Base-by-base conservation (phyloP, 148 eudicot genomes). In the Fagopyrum tataricum region DNA sequence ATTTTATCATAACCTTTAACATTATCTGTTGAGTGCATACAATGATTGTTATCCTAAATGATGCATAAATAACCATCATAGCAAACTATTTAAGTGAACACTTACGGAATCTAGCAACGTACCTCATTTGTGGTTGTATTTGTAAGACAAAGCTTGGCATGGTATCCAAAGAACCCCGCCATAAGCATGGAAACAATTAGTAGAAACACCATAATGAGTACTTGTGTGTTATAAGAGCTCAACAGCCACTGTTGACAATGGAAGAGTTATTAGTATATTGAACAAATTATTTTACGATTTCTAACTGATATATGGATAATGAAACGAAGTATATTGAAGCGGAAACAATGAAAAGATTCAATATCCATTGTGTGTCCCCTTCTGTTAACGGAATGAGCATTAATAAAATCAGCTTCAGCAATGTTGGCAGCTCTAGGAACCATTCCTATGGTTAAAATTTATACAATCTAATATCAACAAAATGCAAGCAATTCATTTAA, bases 111-210 rank as follows among this genome's bases (percentile, higher is more conserved):
- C 18, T 43, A 64, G 69, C 37, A 37, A 37, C 53, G 59, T 39
- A 95, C 98, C 97, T 95, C 97, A 81, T 91, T 95, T 37, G 98
- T 95, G 44, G 98, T 95, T 64, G 88, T 90, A 78, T 91, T 95
- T 39, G 89, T 83, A 78, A 88, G 68, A 73, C 98, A 91, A 43
- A 95, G 90, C 79, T 90, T 90, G 37, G 86, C 83, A 78, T 95
- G 98, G 82, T 91, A 95, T 6, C 84, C 87, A 70, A 91, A 88
- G 89, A 95, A 95, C 62, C 96, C 97, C 72, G 86, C 87, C 77
- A 95, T 78, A 58, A 95, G 85, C 82, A 95, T 77, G 76, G 97
- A 90, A 77, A 95, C 87, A 67, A 90, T 80, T 47, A 82, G 90
- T 72, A 95, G 91, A 82, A 95, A 91, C 83, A 91, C 90, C 91